Percentiles rank a stretch among this genome's conserved stretches.
Conservation (phyloP, 2,329 filamentous ascomycete species). For the Colletotrichum spaethianum region DNA sequence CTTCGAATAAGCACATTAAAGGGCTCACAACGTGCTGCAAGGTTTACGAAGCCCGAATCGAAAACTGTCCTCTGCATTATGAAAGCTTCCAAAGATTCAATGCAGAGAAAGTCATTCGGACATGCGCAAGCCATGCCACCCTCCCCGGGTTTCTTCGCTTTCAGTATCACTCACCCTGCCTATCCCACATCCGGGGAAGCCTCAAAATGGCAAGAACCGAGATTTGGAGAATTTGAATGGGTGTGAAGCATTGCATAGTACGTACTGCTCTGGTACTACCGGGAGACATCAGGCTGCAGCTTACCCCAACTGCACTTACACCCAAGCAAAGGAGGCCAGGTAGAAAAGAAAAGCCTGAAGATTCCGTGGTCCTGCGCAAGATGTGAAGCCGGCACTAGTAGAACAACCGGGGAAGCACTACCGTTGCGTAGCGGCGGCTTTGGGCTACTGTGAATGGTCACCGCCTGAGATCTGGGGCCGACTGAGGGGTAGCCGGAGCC, state of each 20-base stretch:
- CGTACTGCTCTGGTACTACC: background rate
- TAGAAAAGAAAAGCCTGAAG: background rate
- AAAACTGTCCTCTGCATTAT: background rate
- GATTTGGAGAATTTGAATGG: slow-evolving; percentile 8
- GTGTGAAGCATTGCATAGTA: background rate
- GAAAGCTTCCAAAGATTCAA: background rate
- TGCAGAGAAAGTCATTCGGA: background rate
- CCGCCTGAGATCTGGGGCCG: slow-evolving; percentile 6
- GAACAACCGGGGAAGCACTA: background rate
- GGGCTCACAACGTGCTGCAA: background rate
- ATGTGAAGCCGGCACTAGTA: background rate
- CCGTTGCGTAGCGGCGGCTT: slow-evolving; percentile 31
- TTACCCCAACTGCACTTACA: background rate
- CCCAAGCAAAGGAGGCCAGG: background rate
- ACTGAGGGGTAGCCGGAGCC: background rate
- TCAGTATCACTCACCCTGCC: background rate
- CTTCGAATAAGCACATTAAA: background rate
- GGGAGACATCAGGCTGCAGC: background rate
- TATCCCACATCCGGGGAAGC: slow-evolving; percentile 7
- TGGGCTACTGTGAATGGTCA: slow-evolving; percentile 24
- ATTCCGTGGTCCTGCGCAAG: background rate
- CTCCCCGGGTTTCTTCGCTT: background rate
- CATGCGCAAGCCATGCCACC: background rate
- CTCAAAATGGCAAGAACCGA: background rate
- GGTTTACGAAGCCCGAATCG: background rate